Conservation (phyloP, 495 filamentous ascomycete genomes). For the Tuber melanosporum region DNA sequence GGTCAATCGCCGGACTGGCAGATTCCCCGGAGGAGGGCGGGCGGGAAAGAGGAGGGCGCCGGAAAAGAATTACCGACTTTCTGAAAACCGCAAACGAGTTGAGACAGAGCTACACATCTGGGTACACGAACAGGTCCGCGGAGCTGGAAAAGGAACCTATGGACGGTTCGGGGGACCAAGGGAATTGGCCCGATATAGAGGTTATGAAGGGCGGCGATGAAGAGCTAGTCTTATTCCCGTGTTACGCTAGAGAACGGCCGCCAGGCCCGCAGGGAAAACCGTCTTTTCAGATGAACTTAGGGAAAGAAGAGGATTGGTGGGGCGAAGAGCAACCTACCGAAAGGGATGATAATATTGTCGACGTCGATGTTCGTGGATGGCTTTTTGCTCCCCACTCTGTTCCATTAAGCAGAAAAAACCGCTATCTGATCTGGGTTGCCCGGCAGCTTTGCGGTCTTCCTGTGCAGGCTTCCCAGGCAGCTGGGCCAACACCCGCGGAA, state of each 20-base stretch:
- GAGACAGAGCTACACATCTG: constrained; percentile 68
- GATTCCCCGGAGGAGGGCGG: constrained; percentile 14
- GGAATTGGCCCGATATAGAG: constrained; percentile 65
- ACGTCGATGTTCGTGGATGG: constrained; percentile 94
- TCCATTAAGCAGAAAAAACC: constrained; percentile 80
- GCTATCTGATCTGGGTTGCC: constrained; percentile 75
- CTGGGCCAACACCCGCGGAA: constrained; percentile 32
- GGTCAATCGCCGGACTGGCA: constrained; percentile 10
- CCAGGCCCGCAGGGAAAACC: constrained; percentile 18
- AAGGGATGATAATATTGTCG: constrained; percentile 73
- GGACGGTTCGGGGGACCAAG: constrained; percentile 49
- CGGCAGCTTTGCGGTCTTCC: constrained; percentile 79
- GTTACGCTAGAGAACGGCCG: constrained; percentile 67
- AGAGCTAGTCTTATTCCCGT: constrained; percentile 90
- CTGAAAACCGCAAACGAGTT: constrained; percentile 85
- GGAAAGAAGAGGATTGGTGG: constrained; percentile 61
- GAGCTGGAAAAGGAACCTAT: constrained; percentile 51
- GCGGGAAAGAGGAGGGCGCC: constrained; percentile 57
- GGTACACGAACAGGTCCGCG: constrained; percentile 51
- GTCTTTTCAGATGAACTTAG: constrained; percentile 35
- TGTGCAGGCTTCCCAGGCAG: constrained; percentile 45
- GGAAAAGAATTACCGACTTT: constrained; percentile 78
- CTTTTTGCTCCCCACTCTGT: constrained; percentile 77
- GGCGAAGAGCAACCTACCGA: constrained; percentile 64
- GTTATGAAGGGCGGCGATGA: constrained; percentile 73